These are phyloP conservation scores for Boletus rufocinnamomeus DNA, from an alignment of 768 basidiomycete genomes.

Conservation along the genomic window DNA sequence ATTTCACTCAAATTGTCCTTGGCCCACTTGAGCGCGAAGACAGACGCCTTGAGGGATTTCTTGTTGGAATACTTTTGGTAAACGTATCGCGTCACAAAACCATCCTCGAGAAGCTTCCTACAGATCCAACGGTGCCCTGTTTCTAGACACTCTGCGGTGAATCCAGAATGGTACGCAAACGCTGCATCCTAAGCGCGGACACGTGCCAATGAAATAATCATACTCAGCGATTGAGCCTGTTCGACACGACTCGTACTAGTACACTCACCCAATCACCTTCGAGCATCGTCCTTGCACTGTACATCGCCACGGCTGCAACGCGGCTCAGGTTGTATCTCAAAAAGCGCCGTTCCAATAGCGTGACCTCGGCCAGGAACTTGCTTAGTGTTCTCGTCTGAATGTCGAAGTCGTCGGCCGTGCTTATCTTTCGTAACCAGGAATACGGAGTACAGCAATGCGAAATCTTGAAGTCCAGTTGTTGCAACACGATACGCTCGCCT, in stretches of 20 bases:
- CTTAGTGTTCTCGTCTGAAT: neutral
- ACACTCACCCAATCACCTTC: neutral
- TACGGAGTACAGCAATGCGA: neutral
- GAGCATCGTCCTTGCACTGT: neutral
- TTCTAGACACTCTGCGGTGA: neutral
- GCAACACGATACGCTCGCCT: neutral
- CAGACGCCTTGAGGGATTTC: neutral
- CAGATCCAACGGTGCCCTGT: neutral
- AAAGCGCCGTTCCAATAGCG: neutral
- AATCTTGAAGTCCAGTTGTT: neutral
- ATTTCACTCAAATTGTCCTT: neutral
- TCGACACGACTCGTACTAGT: neutral
- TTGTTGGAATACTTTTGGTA: neutral
- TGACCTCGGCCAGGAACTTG: neutral
- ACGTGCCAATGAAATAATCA: neutral
- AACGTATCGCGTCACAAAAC: neutral
- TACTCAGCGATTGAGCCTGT: neutral
- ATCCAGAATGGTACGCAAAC: neutral
- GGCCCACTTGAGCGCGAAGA: neutral
- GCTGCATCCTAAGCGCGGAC: neutral
- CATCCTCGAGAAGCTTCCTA: neutral
- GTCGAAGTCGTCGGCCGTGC: neutral
- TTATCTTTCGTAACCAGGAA: neutral
- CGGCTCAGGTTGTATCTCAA: neutral
- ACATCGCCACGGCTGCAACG: neutral